Percentiles rank a stretch among this genome's conserved stretches.
Conservation (phyloP, 768 basidiomycete genomes). For the Sarcodon sp. region DNA sequence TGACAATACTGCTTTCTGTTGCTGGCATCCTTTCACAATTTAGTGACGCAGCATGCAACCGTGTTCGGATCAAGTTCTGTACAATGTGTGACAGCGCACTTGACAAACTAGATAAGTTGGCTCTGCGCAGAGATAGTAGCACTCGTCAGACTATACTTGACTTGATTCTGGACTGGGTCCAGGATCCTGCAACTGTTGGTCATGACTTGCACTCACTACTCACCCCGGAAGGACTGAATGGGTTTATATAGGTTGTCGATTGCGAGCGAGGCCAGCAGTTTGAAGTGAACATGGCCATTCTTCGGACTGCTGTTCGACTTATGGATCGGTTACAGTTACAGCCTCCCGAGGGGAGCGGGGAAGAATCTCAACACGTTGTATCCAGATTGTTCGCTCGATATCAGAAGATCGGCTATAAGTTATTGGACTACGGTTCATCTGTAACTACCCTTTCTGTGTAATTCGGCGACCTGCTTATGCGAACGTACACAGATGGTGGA, state of each 20-base stretch:
- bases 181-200: constrained; percentile 37
- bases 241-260: constrained; percentile 22
- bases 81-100: constrained; percentile 57
- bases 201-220: neutral
- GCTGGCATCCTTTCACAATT: constrained; percentile 57
- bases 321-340: constrained; percentile 64
- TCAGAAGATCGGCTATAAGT: constrained; percentile 48
- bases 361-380: constrained; percentile 57
- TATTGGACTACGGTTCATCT: constrained; percentile 37
- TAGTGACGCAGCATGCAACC: constrained; percentile 34
- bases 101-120: constrained; percentile 44
- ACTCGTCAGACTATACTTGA: constrained; percentile 66
- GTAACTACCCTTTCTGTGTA: constrained; percentile 20
- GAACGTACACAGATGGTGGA: constrained; percentile 8
- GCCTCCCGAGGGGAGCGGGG: constrained; percentile 40
- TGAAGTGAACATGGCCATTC: constrained; percentile 63
- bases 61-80: constrained; percentile 70
- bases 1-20: constrained; percentile 32
- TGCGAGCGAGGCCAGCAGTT: constrained; percentile 22
- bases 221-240: neutral
- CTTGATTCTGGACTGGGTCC: constrained; percentile 70
- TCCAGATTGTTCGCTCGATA: constrained; percentile 76
- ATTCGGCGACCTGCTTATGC: neutral
- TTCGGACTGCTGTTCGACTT: constrained; percentile 64
- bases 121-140: constrained; percentile 52